Conservation (phyloP, 495 filamentous ascomycete species). For the Xylaria cubensis region DNA sequence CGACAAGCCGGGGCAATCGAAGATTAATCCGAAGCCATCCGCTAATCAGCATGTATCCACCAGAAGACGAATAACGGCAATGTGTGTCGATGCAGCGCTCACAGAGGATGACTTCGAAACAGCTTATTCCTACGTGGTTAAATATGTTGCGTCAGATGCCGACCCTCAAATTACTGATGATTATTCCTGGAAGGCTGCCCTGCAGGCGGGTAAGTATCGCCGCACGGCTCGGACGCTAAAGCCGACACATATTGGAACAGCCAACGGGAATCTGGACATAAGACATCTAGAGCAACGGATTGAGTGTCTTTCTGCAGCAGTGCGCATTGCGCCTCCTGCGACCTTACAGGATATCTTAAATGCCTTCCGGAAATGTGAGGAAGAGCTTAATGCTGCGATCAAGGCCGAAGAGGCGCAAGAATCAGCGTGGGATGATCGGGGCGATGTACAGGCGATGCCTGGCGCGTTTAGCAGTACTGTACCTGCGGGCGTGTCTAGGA, state of each 20-base stretch:
- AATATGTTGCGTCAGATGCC: slow-evolving; percentile 50
- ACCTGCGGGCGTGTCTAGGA: slow-evolving; percentile 35
- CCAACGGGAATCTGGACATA: slow-evolving; percentile 60
- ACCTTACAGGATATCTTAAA: slow-evolving; percentile 85
- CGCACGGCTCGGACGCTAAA: slow-evolving; percentile 52
- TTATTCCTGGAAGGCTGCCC: slow-evolving; percentile 90
- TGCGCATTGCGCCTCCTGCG: slow-evolving; percentile 78
- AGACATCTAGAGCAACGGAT: slow-evolving; percentile 81
- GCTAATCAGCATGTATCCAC: slow-evolving; percentile 40
- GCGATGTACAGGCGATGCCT: slow-evolving; percentile 66
- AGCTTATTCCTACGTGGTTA: slow-evolving; percentile 93
- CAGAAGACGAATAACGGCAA: slow-evolving; percentile 77
- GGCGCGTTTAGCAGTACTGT: slow-evolving; percentile 63
- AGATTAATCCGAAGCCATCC: slow-evolving; percentile 19
- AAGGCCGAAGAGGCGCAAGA: slow-evolving; percentile 76
- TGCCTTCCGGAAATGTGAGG: slow-evolving; percentile 85
- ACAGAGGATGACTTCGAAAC: slow-evolving; percentile 93
- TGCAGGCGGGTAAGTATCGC: slow-evolving; percentile 84
- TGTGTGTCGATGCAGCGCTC: slow-evolving; percentile 89
- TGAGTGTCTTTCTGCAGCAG: slow-evolving; percentile 85
- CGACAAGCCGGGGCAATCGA: slow-evolving; percentile 32
- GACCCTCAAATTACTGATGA: slow-evolving; percentile 64
- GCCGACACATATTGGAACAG: slow-evolving; percentile 60
- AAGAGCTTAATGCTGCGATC: slow-evolving; percentile 74
- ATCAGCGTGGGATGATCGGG: slow-evolving; percentile 72